Percentiles rank a stretch among this genome's conserved stretches.
Conservation (phyloP, 2,329 filamentous ascomycete genomes). For the Elsinoe arachidis region DNA sequence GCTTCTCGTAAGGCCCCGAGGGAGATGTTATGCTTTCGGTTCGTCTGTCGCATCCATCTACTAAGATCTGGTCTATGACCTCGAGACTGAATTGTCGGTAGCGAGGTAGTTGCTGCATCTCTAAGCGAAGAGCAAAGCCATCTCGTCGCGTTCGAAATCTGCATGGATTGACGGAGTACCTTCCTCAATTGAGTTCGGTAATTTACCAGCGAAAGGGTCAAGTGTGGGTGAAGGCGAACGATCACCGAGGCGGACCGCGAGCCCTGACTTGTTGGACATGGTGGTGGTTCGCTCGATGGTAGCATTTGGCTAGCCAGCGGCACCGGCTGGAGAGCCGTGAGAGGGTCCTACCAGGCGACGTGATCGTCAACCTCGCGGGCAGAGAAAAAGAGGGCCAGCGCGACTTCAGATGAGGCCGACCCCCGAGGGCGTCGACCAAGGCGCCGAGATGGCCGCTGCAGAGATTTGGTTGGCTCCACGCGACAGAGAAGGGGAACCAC, state of each 20-base stretch:
- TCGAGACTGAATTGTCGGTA: conserved; percentile 2
- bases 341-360: neutral
- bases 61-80: neutral
- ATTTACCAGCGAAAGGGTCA: neutral
- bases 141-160: neutral
- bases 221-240: conserved; percentile 6
- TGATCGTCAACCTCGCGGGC: neutral
- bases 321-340: neutral
- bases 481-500: conserved; percentile 3
- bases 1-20: neutral
- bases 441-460: conserved; percentile 5
- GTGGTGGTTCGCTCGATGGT: neutral
- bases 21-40: too few species aligned
- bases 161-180: neutral
- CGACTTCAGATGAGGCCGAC: neutral
- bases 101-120: neutral
- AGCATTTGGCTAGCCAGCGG: neutral
- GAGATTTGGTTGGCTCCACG: conserved; percentile 8
- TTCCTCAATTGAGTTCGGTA: conserved; percentile 4
- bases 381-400: neutral
- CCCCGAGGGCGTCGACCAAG: neutral
- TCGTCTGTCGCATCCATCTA: too few species aligned
- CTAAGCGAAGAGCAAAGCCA: conserved; percentile 1
- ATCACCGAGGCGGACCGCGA: neutral
- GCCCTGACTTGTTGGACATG: neutral